Base-by-base conservation (phyloP, 2,329 filamentous ascomycete genomes). In the Beauveria scarabaeidicola region DNA sequence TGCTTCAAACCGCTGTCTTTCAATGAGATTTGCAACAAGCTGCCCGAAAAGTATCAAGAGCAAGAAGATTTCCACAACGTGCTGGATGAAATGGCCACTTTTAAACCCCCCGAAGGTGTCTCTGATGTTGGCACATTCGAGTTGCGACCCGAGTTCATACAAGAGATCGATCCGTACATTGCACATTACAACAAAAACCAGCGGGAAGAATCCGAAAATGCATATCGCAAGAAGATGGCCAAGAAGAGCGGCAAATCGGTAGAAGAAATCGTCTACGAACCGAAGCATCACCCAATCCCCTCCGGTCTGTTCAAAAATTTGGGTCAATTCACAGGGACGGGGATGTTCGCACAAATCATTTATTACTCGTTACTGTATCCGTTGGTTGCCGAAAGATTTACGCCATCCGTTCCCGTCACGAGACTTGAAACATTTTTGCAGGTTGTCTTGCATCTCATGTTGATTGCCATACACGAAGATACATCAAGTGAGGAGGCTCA, bases 151-250 rank as follows among this genome's bases (percentile, higher is more conserved):
- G 84, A 96, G 62, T 94, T 87, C 66, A 82, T 97, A 43, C 89
- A 93, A 65, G 83, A 95, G 51, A 85, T 99, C 54, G 95, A 99
- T 70, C 94, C 95, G 1, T 99, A 97, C 71, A 94, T 92, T 68
- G 89, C 92, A 7, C 91, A 97, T 69, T 99, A 96, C 73, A 95
- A 87, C 68, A 96, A 96, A 70, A 99, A 99, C 68, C 93, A 97
- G 72, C 85, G 94, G 54, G 94, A 99, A 69, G 94, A 99, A 71
- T 91, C 93, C 0, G 94, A 99, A 73, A 86, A 84, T 65, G 88
- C 91, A 3, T 97, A 94, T 75, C 91, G 88, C 66, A 87, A 88
- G 68, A 88, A 90, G 78, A 86, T 94, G 78, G 90, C 91, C 11
- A 91, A 91, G 75, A 91, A 89, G 74, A 91, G 88, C 0, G 91